These are phyloP conservation scores for Yarrowia bubula DNA, from an alignment of 805 yeast genomes.

Conservation along the genomic window DNA sequence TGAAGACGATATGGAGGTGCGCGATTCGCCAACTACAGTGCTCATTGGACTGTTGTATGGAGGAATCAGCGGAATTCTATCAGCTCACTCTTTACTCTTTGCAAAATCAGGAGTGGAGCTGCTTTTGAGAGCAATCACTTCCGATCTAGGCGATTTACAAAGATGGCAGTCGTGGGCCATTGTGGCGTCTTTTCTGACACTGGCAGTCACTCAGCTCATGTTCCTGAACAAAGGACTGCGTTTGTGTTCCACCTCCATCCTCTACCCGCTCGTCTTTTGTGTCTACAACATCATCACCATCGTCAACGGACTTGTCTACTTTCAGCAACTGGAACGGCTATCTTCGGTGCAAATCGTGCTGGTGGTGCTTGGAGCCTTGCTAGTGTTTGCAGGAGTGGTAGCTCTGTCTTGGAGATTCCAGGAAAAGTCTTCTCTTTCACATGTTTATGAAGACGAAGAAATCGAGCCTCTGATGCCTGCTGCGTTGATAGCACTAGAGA, in stretches of 20 bases:
- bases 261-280: constrained; percentile 84
- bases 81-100: constrained; percentile 80
- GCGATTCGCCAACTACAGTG: not conserved
- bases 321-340: constrained; percentile 49
- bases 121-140: constrained; percentile 46
- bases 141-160: constrained; percentile 43
- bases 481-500: not conserved
- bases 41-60: constrained; percentile 65
- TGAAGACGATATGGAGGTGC: not conserved
- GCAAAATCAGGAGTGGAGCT: constrained; percentile 84
- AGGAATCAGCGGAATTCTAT: constrained; percentile 65
- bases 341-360: constrained; percentile 41
- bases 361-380: constrained; percentile 49
- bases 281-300: constrained; percentile 71
- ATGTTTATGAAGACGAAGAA: constrained; percentile 14
- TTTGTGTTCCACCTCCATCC: constrained; percentile 66
- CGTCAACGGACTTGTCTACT: constrained; percentile 61
- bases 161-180: constrained; percentile 50
- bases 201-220: constrained; percentile 70
- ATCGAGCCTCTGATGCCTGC: constrained; percentile 6
- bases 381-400: constrained; percentile 59
- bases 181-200: constrained; percentile 52
- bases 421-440: constrained; percentile 6
- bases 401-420: constrained; percentile 54
- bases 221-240: constrained; percentile 73